These are phyloP conservation scores for Tuber brumale DNA, from an alignment of 495 filamentous ascomycete genomes.

Conservation along the genomic window DNA sequence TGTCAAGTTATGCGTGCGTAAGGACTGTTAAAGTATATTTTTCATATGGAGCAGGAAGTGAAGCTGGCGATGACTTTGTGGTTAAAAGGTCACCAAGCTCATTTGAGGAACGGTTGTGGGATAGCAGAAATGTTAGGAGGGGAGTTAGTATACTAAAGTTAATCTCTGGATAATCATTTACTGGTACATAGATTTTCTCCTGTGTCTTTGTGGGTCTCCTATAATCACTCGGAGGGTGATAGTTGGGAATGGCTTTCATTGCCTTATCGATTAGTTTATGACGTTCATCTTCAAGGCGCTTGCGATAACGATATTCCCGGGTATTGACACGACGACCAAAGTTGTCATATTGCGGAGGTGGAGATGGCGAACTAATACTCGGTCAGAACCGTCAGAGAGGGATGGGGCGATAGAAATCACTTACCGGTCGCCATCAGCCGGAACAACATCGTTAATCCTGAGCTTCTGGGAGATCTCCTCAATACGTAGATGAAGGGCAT, in stretches of 20 bases:
- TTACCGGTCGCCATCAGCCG: conserved; percentile 87
- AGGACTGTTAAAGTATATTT: conserved; percentile 12
- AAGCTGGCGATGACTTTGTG: conserved; percentile 41
- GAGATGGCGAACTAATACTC: conserved; percentile 73
- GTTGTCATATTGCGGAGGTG: conserved; percentile 95
- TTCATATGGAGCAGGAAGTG: conserved; percentile 34
- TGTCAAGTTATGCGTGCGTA: conserved; percentile 40
- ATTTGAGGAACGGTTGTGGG: background rate
- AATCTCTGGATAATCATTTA: conserved; percentile 99
- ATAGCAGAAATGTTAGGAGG: conserved; percentile 46
- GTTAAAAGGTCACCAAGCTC: conserved; percentile 23
- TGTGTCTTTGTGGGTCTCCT: conserved; percentile 97
- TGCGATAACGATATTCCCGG: conserved; percentile 92
- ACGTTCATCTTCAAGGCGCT: conserved; percentile 93
- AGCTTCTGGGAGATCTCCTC: conserved; percentile 99
- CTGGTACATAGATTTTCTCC: conserved; percentile 99
- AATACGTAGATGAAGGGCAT: conserved; percentile 87
- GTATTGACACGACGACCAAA: conserved; percentile 98
- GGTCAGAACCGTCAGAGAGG: conserved; percentile 14
- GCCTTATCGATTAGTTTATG: conserved; percentile 97
- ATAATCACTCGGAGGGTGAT: conserved; percentile 94
- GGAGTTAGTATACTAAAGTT: conserved; percentile 99
- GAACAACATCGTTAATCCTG: conserved; percentile 94
- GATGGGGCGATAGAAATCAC: conserved; percentile 33
- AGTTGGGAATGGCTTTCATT: conserved; percentile 97